Conservation (phyloP, 768 basidiomycete species). For the Vararia minispora region DNA sequence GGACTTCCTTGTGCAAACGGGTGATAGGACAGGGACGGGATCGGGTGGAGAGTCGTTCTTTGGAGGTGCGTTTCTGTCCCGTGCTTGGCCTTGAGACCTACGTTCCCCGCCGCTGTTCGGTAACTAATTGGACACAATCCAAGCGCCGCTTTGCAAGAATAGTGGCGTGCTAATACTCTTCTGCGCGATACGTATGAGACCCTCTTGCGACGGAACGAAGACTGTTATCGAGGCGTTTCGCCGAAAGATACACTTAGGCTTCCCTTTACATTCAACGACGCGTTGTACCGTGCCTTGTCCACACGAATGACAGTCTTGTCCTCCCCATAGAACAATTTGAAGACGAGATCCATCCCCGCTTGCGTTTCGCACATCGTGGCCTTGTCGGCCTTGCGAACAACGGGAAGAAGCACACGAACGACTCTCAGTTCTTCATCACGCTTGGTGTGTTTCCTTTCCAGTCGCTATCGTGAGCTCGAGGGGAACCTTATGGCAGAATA, state of each 20-base stretch:
- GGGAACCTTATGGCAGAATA: conserved; percentile 17
- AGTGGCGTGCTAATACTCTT: no score
- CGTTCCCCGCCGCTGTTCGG: no score
- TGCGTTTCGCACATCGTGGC: conserved; percentile 85
- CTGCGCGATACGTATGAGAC: no score
- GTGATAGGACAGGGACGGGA: conserved; percentile 87
- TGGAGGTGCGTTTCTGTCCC: conserved; percentile 45
- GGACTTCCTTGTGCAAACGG: conserved; percentile 89
- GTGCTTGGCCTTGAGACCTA: not conserved
- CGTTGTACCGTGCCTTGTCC: no score
- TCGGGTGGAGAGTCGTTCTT: conserved; percentile 91
- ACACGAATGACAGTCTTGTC: conserved; percentile 1
- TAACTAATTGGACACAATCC: no score
- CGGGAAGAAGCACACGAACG: conserved; percentile 79
- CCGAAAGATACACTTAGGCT: no score
- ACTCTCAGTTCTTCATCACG: conserved; percentile 93
- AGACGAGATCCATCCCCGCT: conserved; percentile 87
- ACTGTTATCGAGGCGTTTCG: no score
- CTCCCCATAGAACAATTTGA: conserved; percentile 76
- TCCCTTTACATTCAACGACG: no score
- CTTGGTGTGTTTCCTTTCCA: conserved; percentile 42
- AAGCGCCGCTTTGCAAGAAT: no score
- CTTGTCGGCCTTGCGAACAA: conserved; percentile 91
- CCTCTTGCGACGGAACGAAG: no score
- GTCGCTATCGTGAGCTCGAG: not conserved